phyloP scores from a whole-genome alignment of 2,329 filamentous ascomycete genomes.

The Botrytis deweyae region DNA sequence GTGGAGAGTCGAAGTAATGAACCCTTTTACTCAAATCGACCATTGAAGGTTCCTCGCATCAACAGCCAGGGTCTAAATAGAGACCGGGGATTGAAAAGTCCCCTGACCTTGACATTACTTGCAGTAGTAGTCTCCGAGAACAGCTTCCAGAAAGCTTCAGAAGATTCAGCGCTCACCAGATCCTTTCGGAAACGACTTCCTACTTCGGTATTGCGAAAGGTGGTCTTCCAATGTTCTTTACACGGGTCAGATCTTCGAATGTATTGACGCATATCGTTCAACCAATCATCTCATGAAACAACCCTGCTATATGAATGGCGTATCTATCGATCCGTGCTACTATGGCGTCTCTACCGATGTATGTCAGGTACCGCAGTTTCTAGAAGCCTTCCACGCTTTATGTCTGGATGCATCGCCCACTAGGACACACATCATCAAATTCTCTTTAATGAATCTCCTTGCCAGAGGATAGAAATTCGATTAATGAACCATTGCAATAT shows the following conservation, averaged over 20 bases:
- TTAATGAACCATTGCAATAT: too few relatives aligned
- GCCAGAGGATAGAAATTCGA: too few relatives aligned
- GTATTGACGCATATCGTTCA: not conserved
- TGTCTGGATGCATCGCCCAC: not conserved
- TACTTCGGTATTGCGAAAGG: not conserved
- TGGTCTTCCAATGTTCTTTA: not conserved
- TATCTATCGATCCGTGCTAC: not conserved
- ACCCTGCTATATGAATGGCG: not conserved
- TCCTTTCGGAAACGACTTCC: not conserved
- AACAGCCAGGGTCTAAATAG: not conserved
- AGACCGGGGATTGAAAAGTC: not conserved
- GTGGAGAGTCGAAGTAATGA: not conserved
- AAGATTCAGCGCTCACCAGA: not conserved
- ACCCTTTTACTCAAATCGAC: not conserved
- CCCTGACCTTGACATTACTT: not conserved
- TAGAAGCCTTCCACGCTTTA: constrained; percentile 2
- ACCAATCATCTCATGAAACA: not conserved
- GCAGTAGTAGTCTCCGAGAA: not conserved
- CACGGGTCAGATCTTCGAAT: not conserved
- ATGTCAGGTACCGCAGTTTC: not conserved
- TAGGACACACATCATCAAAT: not conserved
- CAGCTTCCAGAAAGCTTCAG: not conserved
- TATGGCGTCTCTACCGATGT: not conserved
- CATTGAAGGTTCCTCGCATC: not conserved
- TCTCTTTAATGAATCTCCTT: too few relatives aligned